Evolutionary conservation across 805 yeast genomes (phyloP).

Genomic region (Yarrowia deformans): DNA sequence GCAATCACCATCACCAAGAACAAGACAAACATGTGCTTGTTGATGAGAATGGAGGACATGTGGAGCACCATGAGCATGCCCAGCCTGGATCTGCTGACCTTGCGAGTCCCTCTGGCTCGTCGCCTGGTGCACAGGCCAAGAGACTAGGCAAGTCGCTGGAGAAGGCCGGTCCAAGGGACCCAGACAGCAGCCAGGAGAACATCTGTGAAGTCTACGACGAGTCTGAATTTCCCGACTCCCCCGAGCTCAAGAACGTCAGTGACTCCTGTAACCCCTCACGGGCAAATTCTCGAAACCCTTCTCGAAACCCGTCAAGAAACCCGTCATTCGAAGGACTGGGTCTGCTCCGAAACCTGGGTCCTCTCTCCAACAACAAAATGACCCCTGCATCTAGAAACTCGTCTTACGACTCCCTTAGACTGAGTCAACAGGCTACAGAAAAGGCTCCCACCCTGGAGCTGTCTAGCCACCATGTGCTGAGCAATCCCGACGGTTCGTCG

Average conservation of each 20-base stretch:
- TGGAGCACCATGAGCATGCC: constrained; percentile 32
- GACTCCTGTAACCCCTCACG: constrained; percentile 23
- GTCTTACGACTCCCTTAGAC: constrained; percentile 21
- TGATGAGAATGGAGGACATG: constrained; percentile 22
- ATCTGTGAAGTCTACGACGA: constrained; percentile 25
- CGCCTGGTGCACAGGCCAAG: background rate
- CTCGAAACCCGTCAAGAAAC: constrained; percentile 32
- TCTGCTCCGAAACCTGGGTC: constrained; percentile 7
- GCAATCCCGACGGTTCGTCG: constrained; percentile 24
- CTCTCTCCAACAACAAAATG: constrained; percentile 24
- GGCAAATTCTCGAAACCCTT: constrained; percentile 26
- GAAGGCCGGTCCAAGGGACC: background rate
- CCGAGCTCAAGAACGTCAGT: constrained; percentile 28
- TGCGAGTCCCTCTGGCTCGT: background rate
- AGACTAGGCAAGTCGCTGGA: constrained; percentile 4
- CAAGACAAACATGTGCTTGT: background rate
- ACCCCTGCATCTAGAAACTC: constrained; percentile 33
- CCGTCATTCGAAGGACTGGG: constrained; percentile 29
- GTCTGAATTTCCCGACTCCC: constrained; percentile 32
- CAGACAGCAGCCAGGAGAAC: constrained; percentile 6
- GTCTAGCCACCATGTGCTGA: constrained; percentile 25
- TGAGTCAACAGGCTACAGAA: constrained; percentile 27
- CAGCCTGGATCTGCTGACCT: constrained; percentile 10
- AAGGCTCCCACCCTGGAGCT: constrained; percentile 34
- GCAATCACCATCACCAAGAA: too few species aligned